A percentile compares a stretch with the other conserved stretches of the same genome.
These are phyloP conservation scores for Fusarium coffeatum DNA, from an alignment of 2,329 filamentous ascomycete species.

Conservation along the genomic window DNA sequence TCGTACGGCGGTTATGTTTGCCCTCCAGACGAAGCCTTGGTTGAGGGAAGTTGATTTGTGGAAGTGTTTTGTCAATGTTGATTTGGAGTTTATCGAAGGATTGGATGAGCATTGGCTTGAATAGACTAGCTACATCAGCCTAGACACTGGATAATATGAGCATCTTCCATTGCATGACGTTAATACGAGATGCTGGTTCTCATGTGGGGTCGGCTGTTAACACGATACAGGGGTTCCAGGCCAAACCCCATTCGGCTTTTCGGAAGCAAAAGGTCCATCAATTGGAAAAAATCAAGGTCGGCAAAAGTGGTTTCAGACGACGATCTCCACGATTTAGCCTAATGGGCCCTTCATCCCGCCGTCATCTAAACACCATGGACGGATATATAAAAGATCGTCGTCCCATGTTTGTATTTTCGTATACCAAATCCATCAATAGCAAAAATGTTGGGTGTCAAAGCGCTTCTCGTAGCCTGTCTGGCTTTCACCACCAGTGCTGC, in stretches of 20 bases:
- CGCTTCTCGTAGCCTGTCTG: conserved; percentile 16
- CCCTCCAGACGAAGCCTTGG: conserved; percentile 48
- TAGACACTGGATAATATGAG: not conserved
- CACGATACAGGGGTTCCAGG: not conserved
- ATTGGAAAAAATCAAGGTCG: not conserved
- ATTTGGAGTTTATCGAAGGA: conserved; percentile 33
- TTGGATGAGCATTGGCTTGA: conserved; percentile 43
- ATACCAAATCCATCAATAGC: accelerated
- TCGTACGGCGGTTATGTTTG: conserved; percentile 44
- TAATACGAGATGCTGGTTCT: not conserved
- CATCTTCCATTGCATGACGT: not conserved
- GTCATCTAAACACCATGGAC: not conserved
- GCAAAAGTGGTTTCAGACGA: conserved; percentile 19
- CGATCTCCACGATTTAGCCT: conserved; percentile 24
- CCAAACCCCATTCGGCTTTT: conserved; percentile 9
- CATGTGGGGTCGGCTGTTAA: not conserved
- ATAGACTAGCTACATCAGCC: not conserved
- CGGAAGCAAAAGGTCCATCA: conserved; percentile 20
- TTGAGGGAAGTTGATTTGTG: conserved; percentile 45
- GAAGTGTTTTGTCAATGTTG: conserved; percentile 49
- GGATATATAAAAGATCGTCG: not conserved
- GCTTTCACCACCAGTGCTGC: conserved; percentile 1
- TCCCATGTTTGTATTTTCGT: not conserved
- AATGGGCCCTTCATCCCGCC: conserved; percentile 13
- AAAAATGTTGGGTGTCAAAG: conserved; percentile 7